phyloP scores from a whole-genome alignment of 2,329 filamentous ascomycete species.

The Rhynchosporium secalis region DNA sequence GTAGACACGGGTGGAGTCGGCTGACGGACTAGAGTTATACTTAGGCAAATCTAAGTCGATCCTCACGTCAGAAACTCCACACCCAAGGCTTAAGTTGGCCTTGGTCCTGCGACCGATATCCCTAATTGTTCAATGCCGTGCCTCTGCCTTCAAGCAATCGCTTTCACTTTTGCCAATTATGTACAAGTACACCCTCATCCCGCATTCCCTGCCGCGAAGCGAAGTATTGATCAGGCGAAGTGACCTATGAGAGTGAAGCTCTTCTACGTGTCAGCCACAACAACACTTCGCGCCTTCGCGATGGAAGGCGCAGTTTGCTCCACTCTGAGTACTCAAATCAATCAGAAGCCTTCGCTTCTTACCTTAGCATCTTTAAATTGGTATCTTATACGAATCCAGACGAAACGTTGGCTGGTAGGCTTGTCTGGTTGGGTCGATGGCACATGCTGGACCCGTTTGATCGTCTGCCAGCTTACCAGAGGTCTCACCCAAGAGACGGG shows the following conservation, averaged over 20 bases:
- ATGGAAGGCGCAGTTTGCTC: not conserved
- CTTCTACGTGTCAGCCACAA: not conserved
- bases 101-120: not conserved
- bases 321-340: too few relatives aligned
- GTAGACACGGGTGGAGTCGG: not conserved
- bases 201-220: not conserved
- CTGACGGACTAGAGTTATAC: not conserved
- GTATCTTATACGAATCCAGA: not conserved
- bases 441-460: not conserved
- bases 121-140: not conserved
- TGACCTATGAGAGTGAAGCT: not conserved
- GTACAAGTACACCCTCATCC: not conserved
- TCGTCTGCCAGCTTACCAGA: not conserved
- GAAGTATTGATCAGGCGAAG: not conserved
- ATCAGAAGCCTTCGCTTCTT: too few relatives aligned
- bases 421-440: not conserved
- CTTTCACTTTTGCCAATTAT: not conserved
- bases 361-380: not conserved
- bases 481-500: constrained; percentile 5
- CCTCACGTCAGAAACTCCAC: not conserved
- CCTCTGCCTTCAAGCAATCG: not conserved
- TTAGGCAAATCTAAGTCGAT: not conserved
- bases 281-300: not conserved
- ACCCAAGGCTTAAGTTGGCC: not conserved
- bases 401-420: not conserved